phyloP scores from a whole-genome alignment of 2,329 filamentous ascomycete genomes.

The Cladophialophora carrionii region DNA sequence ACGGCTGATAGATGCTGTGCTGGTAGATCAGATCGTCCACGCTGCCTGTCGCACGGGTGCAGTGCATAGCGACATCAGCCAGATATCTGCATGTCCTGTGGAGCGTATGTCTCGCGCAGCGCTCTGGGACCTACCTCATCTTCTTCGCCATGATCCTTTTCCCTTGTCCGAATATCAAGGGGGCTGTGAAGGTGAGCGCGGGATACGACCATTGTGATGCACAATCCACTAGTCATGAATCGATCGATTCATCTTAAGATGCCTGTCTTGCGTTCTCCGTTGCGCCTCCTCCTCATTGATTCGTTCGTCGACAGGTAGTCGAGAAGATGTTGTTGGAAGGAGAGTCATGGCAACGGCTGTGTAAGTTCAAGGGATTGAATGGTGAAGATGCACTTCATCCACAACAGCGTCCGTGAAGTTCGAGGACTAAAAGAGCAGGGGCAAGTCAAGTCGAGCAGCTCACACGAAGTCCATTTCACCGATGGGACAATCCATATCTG shows the following conservation, averaged over 20 bases:
- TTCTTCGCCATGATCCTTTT: background rate
- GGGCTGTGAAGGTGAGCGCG: background rate
- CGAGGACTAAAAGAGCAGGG: too few species aligned
- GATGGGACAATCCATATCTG: too few species aligned
- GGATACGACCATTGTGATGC: background rate
- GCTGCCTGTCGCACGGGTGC: background rate
- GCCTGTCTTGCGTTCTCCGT: background rate
- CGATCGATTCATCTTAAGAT: background rate
- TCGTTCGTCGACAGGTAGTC: background rate
- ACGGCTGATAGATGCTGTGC: too few species aligned
- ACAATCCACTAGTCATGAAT: too few species aligned
- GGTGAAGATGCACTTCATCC: background rate
- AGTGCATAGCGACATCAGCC: background rate
- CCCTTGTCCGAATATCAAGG: background rate
- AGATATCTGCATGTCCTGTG: background rate
- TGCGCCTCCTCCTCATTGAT: background rate
- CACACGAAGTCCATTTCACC: too few species aligned
- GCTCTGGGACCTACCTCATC: background rate
- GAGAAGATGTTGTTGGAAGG: background rate
- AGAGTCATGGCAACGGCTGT: background rate
- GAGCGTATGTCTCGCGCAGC: background rate
- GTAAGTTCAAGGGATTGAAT: too few species aligned
- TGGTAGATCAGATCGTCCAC: too few species aligned
- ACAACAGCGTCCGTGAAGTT: background rate
- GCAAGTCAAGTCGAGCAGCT: too few species aligned